Conservation (phyloP, 306 rosid species). For the Senna tora region DNA sequence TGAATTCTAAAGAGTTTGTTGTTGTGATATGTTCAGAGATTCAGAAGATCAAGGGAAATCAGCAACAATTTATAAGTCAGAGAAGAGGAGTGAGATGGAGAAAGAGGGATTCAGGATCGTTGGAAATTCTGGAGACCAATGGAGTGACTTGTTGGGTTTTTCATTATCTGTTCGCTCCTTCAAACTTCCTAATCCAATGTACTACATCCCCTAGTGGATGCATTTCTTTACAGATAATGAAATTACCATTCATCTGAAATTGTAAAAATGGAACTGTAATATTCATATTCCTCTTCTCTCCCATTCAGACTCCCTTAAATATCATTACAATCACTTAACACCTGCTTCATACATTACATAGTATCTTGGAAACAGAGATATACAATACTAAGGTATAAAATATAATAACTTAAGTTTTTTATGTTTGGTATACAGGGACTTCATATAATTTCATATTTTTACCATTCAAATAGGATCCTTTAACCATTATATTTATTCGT, state of each 20-base stretch:
- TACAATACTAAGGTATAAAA: too few relatives aligned
- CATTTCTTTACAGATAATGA: slow-evolving; percentile 39
- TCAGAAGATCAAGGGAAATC: slow-evolving; percentile 67
- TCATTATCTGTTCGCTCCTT: slow-evolving; percentile 68
- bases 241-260: slow-evolving; percentile 1
- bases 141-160: slow-evolving; percentile 88
- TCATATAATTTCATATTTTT: too few relatives aligned
- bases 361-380: too few relatives aligned
- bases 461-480: too few relatives aligned
- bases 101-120: slow-evolving; percentile 75
- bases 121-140: slow-evolving; percentile 95
- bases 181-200: slow-evolving; percentile 98
- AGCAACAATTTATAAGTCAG: slow-evolving; percentile 75
- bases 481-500: too few relatives aligned
- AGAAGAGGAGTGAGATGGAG: slow-evolving; percentile 80
- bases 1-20: slow-evolving; percentile 31
- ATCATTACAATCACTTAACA: too few relatives aligned
- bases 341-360: too few relatives aligned
- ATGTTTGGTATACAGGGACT: too few relatives aligned
- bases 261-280: slow-evolving; percentile 31
- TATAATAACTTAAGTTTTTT: not conserved
- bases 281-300: slow-evolving; percentile 21
- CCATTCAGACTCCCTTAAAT: slow-evolving; percentile 6
- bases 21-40: slow-evolving; percentile 49
- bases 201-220: slow-evolving; percentile 58